Evolutionary conservation across 306 rosid genomes (phyloP), one percentile per base, ranked within the genome.

Genomic region (Rubus idaeus): DNA sequence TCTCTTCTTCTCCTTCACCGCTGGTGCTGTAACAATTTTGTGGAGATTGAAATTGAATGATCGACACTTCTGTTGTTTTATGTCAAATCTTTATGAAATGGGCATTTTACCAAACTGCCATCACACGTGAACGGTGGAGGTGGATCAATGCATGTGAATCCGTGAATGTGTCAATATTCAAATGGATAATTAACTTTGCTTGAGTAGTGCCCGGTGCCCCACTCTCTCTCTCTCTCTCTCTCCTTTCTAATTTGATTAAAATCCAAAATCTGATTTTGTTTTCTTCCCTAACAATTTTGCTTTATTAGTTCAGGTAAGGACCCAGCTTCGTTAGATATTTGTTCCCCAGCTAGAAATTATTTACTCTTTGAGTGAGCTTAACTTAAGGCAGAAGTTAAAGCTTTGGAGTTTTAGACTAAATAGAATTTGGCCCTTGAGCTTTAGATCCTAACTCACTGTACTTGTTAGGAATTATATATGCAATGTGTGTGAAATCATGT

Each of bases 101-200:
- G 11, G 2, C 9, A 8, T 52, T 40, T 76, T 67, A 67, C 80
- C 13, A 23, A 55, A 76, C 47, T 41, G 65, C 74, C 79, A 76
- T 39, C 5, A 40, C 30, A 65, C 26, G 40, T 30, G 1, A 11
- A 4, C 66, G 74, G 67, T 23, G 79, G 58, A 21, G 46, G 78
- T 46, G 70, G 70, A 60, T 61, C 70, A 30, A 62, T 45, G 60
- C 70, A 74, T 61, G 70, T 74, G 76, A 53, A 20, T 7, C 5
- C n/a, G 66, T 55, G 56, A 58, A 74, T 3, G 58, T 60, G 77
- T 60, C 77, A 60, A 21, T 16, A 42, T n/a, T 41, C 41, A 42
- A 57, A 21, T 2, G 18, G 53, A 16, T 10, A 8, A 14, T 30
- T 30, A 12, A 17, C 70, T n/a, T n/a, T n/a, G n/a, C n/a, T n/a